Percentiles rank a stretch among this genome's conserved stretches.
phyloP scores from a whole-genome alignment of 106 monocot genomes.

The Iris macrosiphon region DNA sequence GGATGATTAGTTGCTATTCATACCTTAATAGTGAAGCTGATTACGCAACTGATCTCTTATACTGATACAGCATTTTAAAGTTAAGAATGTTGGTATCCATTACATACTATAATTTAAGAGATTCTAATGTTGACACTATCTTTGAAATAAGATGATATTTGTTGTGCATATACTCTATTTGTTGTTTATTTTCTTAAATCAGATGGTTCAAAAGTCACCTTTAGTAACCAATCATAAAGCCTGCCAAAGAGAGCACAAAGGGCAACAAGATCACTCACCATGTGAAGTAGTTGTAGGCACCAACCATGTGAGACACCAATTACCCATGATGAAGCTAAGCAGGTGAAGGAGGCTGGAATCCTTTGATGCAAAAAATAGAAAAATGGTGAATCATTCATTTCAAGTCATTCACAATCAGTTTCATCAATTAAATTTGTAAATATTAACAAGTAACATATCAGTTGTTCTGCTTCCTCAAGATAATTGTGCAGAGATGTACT shows the following conservation, averaged over 20 bases:
- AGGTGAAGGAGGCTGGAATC: too few species aligned
- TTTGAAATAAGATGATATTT: neutral
- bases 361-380: too few species aligned
- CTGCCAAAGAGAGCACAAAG: conserved; percentile 4
- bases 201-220: conserved; percentile 12
- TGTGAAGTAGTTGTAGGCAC: too few species aligned
- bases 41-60: neutral
- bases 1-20: neutral
- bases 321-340: too few species aligned
- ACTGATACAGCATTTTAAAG: neutral
- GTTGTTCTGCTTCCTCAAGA: too few species aligned
- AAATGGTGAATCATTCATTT: too few species aligned
- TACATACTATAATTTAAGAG: neutral
- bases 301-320: too few species aligned
- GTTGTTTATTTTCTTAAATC: neutral
- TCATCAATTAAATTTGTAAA: too few species aligned
- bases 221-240: neutral
- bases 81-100: too few species aligned
- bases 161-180: neutral
- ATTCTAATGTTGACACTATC: neutral
- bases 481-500: too few species aligned
- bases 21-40: neutral
- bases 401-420: too few species aligned
- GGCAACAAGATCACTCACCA: neutral
- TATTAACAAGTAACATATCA: too few species aligned